phyloP scores from a whole-genome alignment of 2,329 filamentous ascomycete genomes.

The Talaromyces verruculosus region DNA sequence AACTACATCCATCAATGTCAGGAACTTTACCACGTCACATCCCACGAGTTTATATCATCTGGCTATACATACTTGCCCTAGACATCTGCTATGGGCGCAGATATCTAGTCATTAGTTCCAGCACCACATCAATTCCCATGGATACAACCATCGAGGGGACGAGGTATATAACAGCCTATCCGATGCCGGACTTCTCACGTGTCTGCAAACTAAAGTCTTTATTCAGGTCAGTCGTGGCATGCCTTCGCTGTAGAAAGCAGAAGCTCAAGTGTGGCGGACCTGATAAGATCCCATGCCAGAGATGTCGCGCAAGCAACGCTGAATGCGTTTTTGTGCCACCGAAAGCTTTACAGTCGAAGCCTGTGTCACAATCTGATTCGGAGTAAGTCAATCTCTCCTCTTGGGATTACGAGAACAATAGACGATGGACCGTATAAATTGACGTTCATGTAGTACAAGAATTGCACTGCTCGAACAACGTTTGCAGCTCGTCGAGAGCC shows the following conservation, averaged over 20 bases:
- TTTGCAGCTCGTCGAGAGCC: neutral
- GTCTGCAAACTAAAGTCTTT: neutral
- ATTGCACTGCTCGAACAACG: constrained; percentile 6
- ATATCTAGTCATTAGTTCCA: too few species aligned
- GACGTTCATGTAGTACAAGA: neutral
- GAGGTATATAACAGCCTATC: neutral
- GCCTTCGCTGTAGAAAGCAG: constrained; percentile 9
- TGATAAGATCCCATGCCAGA: constrained; percentile 4
- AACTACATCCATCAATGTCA: neutral
- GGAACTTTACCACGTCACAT: neutral
- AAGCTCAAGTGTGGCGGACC: neutral
- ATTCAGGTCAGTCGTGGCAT: neutral
- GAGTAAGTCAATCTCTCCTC: neutral
- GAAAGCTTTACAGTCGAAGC: neutral
- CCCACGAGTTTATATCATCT: neutral
- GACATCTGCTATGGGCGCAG: neutral
- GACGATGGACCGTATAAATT: too few species aligned
- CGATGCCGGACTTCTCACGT: neutral
- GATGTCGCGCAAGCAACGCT: neutral
- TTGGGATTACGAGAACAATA: neutral
- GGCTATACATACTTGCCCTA: neutral
- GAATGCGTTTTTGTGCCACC: constrained; percentile 4
- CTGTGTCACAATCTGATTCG: constrained; percentile 2
- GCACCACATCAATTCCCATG: neutral
- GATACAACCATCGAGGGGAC: neutral